Evolutionary conservation across 257 asterid genomes (phyloP).

Genomic region (Voacanga thouarsii): DNA sequence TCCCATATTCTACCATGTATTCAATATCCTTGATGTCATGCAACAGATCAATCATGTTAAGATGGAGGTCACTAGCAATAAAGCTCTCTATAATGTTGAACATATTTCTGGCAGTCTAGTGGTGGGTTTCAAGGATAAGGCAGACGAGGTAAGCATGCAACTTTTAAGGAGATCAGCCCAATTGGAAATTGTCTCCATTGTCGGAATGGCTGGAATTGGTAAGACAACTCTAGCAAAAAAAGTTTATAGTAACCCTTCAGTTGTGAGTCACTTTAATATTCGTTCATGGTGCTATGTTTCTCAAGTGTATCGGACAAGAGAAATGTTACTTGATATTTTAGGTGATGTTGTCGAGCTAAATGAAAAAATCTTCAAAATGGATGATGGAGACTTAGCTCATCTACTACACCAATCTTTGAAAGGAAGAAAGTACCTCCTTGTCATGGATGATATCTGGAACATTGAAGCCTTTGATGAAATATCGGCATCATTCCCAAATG

Average conservation of each 20-base stretch:
- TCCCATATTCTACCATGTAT: not conserved
- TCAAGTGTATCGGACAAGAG: not conserved
- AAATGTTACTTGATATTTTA: not conserved
- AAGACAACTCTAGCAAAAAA: too few species aligned
- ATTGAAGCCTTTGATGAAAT: not conserved
- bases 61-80: not conserved
- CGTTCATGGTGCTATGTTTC: not conserved
- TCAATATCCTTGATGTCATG: not conserved
- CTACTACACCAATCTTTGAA: not conserved
- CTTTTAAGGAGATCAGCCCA: not conserved
- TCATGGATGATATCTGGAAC: constrained; percentile 10
- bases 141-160: not conserved
- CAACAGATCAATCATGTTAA: not conserved
- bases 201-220: not conserved
- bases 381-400: not conserved
- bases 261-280: not conserved
- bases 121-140: not conserved
- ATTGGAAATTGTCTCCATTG: not conserved
- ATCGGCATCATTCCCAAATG: not conserved
- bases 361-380: not conserved
- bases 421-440: not conserved
- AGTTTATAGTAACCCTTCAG: not conserved
- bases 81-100: not conserved
- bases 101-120: not conserved
- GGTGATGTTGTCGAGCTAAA: not conserved